Evolutionary conservation across 179 eudicot species (phyloP), one percentile per base, ranked within the genome.

Genomic region (Pouteria campechiana): DNA sequence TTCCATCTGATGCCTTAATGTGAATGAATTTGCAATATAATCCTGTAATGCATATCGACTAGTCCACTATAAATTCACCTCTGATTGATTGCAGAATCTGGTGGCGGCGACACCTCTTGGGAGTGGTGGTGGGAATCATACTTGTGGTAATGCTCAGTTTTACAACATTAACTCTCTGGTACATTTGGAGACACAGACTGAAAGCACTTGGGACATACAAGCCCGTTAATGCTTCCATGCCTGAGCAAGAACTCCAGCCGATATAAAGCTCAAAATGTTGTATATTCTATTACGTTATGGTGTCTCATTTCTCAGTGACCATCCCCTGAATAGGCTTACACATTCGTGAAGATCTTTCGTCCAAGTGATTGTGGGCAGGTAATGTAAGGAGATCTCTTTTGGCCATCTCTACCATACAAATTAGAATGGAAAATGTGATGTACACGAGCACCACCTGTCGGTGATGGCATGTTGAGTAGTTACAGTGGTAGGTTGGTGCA

Each of bases 241-340:
- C 72, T 12, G 94, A 86, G 74, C 93, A 81, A 65, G 95, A 90
- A 70, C 81, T 90, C 36, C 95, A 90, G 61, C 93, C 90, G 1
- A 55, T 72, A 57, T 72, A 48, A 61, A 12, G n/a, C n/a, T n/a
- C n/a, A n/a, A n/a, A n/a, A n/a, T n/a, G n/a, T n/a, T n/a, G n/a
- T n/a, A n/a, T n/a, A n/a, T n/a, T n/a, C n/a, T n/a, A n/a, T n/a
- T n/a, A n/a, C n/a, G n/a, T n/a, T n/a, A n/a, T n/a, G n/a, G n/a
- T n/a, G n/a, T n/a, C n/a, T n/a, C n/a, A n/a, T n/a, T n/a, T n/a
- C n/a, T n/a, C n/a, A n/a, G n/a, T n/a, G n/a, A n/a, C n/a, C n/a
- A n/a, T n/a, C n/a, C n/a, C n/a, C n/a, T n/a, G n/a, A n/a, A n/a
- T n/a, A n/a, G n/a, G n/a, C n/a, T n/a, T n/a, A n/a, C n/a, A n/a